Evolutionary conservation across 1,284 basidiomycete genomes (phyloP).

Genomic region (Rhodotorula glutinis): DNA sequence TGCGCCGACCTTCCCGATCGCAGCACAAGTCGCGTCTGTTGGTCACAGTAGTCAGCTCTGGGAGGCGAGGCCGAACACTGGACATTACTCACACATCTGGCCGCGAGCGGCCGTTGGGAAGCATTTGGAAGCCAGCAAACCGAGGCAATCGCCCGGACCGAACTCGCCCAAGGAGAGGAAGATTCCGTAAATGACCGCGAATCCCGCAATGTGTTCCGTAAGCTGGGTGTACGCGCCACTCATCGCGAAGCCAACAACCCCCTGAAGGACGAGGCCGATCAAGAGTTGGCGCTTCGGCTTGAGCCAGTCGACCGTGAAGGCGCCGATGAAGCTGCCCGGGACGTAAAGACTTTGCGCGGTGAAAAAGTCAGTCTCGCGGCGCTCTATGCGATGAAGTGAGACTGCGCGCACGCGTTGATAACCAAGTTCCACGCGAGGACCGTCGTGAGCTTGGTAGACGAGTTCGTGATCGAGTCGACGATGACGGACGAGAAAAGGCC

Average conservation of each 20-base stretch:
- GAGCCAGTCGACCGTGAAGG: not conserved
- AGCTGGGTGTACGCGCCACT: constrained; percentile 43
- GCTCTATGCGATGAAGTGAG: too few relatives aligned
- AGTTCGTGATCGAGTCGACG: constrained; percentile 63
- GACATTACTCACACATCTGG: constrained; percentile 52
- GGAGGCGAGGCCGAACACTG: too few relatives aligned
- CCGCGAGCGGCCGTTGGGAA: constrained; percentile 81
- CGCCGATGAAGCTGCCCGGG: not conserved
- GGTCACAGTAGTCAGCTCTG: too few relatives aligned
- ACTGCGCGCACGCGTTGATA: constrained; percentile 40
- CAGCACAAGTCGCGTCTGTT: constrained; percentile 54
- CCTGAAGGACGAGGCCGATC: constrained; percentile 46
- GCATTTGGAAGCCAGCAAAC: constrained; percentile 67
- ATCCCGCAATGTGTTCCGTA: constrained; percentile 50
- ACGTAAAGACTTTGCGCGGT: too few relatives aligned
- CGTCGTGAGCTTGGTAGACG: constrained; percentile 52
- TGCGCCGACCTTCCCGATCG: constrained; percentile 63
- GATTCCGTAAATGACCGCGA: constrained; percentile 70
- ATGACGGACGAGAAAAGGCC: constrained; percentile 49
- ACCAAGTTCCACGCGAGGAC: constrained; percentile 62
- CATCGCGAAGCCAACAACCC: constrained; percentile 19
- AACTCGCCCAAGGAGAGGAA: constrained; percentile 62
- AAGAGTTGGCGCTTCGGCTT: constrained; percentile 39
- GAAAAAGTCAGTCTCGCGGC: too few relatives aligned
- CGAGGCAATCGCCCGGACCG: not conserved